Base-by-base conservation (phyloP, 371 early-diverging fungal genomes). In the Dichotomocladium elegans region DNA sequence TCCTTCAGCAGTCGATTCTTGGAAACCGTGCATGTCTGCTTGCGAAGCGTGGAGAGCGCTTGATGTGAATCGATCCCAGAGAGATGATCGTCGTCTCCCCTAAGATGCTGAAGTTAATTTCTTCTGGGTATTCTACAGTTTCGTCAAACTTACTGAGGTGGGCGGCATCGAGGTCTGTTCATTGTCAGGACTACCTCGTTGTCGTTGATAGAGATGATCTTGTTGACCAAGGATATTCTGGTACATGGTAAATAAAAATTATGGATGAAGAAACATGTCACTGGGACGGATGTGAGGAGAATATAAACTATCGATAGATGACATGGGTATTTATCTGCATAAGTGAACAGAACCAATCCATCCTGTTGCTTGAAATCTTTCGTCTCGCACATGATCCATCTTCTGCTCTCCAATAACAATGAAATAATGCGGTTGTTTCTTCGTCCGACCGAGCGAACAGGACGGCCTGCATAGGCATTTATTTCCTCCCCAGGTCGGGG, bases 21-120 rank as follows among this genome's bases (percentile, higher is more conserved):
- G 24, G 22, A 35, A 29, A 26, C 49, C 57, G 12, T 49, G 25
- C 26, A 43, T 34, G 15, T 56, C 49, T 10, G 26, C 21, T 9
- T 48, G 24, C 2, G 57, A 50, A 33, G 57, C 50, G 6, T 26
- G 42, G 12, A 27, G 19, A 28, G 37, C 37, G n/a, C 52, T 43
- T 42, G 24, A 19, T 27, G 25, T 31, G 3, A 52, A 22, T 22
- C 22, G 21, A 7, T 52, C 52, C 48, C 48, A 47, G 14, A 47
- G n/a, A 30, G 48, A 47, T 4, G 37, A 37, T 37, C 37, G n/a
- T 37, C 37, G n/a, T 37, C 37, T n/a, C 17, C 37, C 37, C 37
- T 37, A 37, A 5, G 17, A 2, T 6, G 0, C 21, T 15, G 7
- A 37, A 17, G 37, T 37, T 9, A 37, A 37, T 12, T 17, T 4